These are phyloP conservation scores for barrel medic (Medicago truncatula) DNA, from an alignment of 306 rosid genomes.

Conservation along the genomic window DNA sequence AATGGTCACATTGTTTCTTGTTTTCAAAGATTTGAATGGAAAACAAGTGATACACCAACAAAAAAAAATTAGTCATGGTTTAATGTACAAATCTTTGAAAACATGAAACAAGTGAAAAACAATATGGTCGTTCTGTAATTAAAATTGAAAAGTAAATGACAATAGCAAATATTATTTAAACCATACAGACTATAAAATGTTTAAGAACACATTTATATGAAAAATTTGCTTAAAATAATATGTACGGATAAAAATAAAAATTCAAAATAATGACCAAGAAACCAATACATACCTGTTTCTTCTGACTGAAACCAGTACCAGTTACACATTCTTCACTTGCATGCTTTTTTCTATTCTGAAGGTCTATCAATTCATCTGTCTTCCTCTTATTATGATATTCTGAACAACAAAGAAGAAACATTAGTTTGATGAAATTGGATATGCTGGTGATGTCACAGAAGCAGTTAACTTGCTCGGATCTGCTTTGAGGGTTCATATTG, in stretches of 20 bases:
- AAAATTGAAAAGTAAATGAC: not conserved
- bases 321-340: slow-evolving; percentile 41
- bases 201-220: not conserved
- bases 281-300: slow-evolving; percentile 55
- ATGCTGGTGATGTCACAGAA: slow-evolving; percentile 21
- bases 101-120: slow-evolving; percentile 3
- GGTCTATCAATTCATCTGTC: slow-evolving; percentile 45
- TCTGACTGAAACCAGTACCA: slow-evolving; percentile 40
- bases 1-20: not conserved
- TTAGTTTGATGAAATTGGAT: slow-evolving; percentile 26
- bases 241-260: slow-evolving; percentile 7
- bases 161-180: not conserved
- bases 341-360: slow-evolving; percentile 48
- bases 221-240: slow-evolving; percentile 8
- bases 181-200: not conserved
- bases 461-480: slow-evolving; percentile 55
- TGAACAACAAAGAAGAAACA: slow-evolving; percentile 41
- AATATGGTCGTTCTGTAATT: not conserved
- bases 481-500: slow-evolving; percentile 36
- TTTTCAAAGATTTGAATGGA: not conserved
- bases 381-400: slow-evolving; percentile 71
- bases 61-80: not conserved
- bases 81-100: not conserved
- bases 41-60: not conserved
- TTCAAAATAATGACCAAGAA: slow-evolving; percentile 35